These are phyloP conservation scores for Coemansia sp. DNA, from an alignment of 192 early-diverging fungal species.

Conservation along the genomic window DNA sequence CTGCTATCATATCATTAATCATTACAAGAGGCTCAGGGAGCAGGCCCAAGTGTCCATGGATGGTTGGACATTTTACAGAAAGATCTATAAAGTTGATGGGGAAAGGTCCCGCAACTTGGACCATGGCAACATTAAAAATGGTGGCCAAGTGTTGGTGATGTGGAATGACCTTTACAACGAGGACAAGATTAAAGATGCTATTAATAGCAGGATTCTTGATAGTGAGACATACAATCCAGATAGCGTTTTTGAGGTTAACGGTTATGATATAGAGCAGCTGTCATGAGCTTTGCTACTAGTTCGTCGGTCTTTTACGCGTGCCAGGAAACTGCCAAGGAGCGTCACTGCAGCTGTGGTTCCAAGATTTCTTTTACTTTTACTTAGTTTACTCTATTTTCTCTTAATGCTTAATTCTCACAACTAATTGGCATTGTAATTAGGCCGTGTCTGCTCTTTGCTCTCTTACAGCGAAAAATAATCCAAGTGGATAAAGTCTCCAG, in stretches of 20 bases:
- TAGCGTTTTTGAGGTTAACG: background rate
- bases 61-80: background rate
- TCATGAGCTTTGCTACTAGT: background rate
- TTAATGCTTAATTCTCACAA: too few species aligned
- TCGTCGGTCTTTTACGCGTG: too few species aligned
- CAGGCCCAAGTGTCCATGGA: background rate
- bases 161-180: background rate
- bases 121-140: background rate
- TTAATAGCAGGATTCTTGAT: background rate
- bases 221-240: background rate
- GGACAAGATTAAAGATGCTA: background rate
- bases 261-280: background rate
- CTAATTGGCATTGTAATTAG: too few species aligned
- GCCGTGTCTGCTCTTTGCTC: too few species aligned
- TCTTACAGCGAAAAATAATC: too few species aligned
- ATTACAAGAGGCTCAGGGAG: background rate
- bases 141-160: background rate
- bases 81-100: background rate
- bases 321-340: too few species aligned
- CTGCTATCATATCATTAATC: background rate
- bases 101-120: background rate
- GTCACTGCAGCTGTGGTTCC: too few species aligned
- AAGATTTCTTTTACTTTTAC: too few species aligned
- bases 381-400: too few species aligned
- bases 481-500: too few species aligned